Base-by-base conservation (phyloP, 352 stramenopile genomes). In the Thraustochytrium sp. region DNA sequence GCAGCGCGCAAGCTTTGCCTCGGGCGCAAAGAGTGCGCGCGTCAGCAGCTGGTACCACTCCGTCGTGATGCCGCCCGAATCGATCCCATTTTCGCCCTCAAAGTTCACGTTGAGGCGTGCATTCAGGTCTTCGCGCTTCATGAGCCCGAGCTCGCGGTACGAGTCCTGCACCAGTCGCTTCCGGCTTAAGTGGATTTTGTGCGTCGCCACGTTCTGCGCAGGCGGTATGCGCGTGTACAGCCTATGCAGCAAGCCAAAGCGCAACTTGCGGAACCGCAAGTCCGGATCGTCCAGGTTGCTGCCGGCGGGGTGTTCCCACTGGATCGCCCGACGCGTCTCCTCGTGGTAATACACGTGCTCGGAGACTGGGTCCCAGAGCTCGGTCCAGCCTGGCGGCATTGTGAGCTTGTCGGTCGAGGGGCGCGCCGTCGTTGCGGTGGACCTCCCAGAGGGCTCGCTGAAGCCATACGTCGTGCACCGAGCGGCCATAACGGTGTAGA, bases 11-110 rank as follows among this genome's bases (percentile, higher is more conserved):
- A 99, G 88, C 76, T 96, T 95, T 88, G 99, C 99, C 86, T 99
- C 98, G 63, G 97, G 95, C 88, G 99, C 99, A 89, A 99, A 99
- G 85, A 99, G 99, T 87, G 99, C 96, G 82, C 97, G 97, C 2
- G 96, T 94, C 40, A 99, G 87, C 51, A 55, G 13, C 46, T 55
- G 68, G 88, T 99, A 97, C 86, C 82, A 88, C 89, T 99, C 97
- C 49, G 96, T 90, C 36, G 96, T 98, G 21, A 99, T 90, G 37
- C 97, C 97, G 76, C 97, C 97, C 0, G 97, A 97, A 86, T 99
- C 97, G 87, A 99, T 97, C 34, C 97, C 97, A 87, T 98, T 94
- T 89, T 99, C 96, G 44, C 96, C 92, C 0, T 91, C 93, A 85
- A 99, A 99, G 8, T 95, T 97, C 65, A 99, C 97, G 85, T 99